Evolutionary conservation across 352 stramenopile species (phyloP), one percentile per base, ranked within the genome.

Genomic region (Globisporangium cystogenes): DNA sequence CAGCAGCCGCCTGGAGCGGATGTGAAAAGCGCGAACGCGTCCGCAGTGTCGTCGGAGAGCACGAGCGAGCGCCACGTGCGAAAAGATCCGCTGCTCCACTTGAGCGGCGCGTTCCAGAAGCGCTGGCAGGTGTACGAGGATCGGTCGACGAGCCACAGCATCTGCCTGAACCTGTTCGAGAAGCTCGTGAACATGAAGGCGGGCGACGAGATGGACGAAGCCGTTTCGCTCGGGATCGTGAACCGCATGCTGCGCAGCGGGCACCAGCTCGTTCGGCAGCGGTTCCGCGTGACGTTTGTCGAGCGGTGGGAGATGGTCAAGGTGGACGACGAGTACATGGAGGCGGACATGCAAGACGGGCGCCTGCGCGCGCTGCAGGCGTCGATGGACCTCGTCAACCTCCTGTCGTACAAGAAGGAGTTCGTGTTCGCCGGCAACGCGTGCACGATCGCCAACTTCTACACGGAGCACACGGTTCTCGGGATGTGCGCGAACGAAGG

Each of bases 321-420:
- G 36, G 64, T 81, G 7, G 72, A 83, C 45, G 76, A 81, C 48
- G 62, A 74, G 20, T 78, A 71, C 33, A 41, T 65, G 27, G 60
- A 76, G 2, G 73, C 70, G 15, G 67, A 55, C 51, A 65, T 82
- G 56, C 59, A 89, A 59, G 56, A 69, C 11, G 68, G 72, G 7
- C 65, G 82, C 18, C 12, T 79, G 33, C 66, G 60, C 18, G 72
- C 67, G 21, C 54, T 79, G 2, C 80, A 90, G 57, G 85, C 79
- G 26, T 87, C 80, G 36, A 89, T 93, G 82, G 76, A 93, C 62
- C 56, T 95, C 37, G 70, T 93, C 26, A 88, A 93, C 27, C 58
- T 95, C 27, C 57, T 95, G 6, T 87, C 79, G 48, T 95, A 93
- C 73, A 91, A 95, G 62, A 73, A 86, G 29, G 69, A 89, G 45